Evolutionary conservation across 2,329 filamentous ascomycete species (phyloP), one percentile per base, ranked within the genome.

Genomic region (Karstenula rhodostoma): DNA sequence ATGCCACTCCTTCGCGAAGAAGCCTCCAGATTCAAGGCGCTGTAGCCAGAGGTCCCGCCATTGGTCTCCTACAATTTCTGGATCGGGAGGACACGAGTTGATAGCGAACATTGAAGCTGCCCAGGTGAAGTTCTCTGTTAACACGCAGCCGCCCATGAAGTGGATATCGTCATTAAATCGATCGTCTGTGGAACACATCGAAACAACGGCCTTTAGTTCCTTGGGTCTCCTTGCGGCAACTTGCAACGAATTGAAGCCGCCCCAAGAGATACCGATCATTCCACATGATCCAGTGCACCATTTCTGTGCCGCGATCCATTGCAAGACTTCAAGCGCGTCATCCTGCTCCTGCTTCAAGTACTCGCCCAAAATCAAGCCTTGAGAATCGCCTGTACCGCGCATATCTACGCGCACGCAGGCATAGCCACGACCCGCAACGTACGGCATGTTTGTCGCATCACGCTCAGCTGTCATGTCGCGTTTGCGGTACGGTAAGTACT

Each of bases 181-280:
- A 33, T 55, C 52, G 40, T 55, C 52, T 15, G 52, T 55, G 2
- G 52, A 55, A 13, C 25, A 32, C 25, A 55, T 55, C 9, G 52
- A 42, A 8, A 55, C 40, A 22, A 55, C 46, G n/a, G 52, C 52
- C 29, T 55, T 55, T 15, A 55, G 33, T 27, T 46, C 52, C 23
- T 23, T 23, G 19, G 52, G 52, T 22, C 40, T 55, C n/a, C 52
- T 46, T 12, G 52, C 52, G 23, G 52, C 52, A 35, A 55, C 52
- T 17, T 55, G 52, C 37, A 55, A 40, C 25, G 52, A 55, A 23
- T 55, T 55, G 52, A 55, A 55, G 27, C 52, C 52, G 15, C 52
- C 52, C 52, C 52, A 55, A 13, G 52, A 55, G 17, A 55, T 55
- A 37, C 52, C 52, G 23, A 55, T 55, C 52, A 55, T 55, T 32